Base-by-base conservation (phyloP, 2,329 filamentous ascomycete species). In the Diaporthe destruens region DNA sequence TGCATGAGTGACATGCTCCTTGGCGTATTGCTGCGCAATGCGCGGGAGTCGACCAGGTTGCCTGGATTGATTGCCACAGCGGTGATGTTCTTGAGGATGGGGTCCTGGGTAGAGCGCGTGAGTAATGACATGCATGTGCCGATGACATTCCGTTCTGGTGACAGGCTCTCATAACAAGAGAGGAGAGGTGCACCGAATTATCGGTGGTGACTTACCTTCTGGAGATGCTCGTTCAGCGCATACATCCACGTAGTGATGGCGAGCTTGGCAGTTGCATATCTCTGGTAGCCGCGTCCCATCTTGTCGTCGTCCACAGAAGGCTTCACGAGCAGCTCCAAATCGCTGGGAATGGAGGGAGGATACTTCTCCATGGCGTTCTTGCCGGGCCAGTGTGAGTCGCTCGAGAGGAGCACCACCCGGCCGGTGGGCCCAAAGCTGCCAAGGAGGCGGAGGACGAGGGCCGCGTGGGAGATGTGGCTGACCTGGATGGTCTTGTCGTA, bases 401-500 rank as follows among this genome's bases (percentile, higher is more conserved):
- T 34, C 14, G 53, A 55, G 7, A 55, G 29, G 53, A 55, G 53
- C 4, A 55, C 53, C 7, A 34, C 53, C 7, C 53, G 53, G 6
- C 53, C 53, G 16, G 53, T n/a, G 29, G 53, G 53, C 29, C 18
- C 53, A 34, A 55, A 55, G 16, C 53, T 34, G 29, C 53, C 53
- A 2, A 55, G 53, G 34, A 55, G 53, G 53, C 53, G 53, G 53
- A 55, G 53, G 53, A 55, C 53, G 1, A 55, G 53, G 1, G 53
- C 53, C 53, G 53, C 2, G 74, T 80, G 63, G 78, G 81, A 49
- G 85, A 87, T 66, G 74, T 86, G 1, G 83, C 85, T 4, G 81
- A 84, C 20, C 75, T 87, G 53, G 53, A 55, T 34, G 6, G 53
- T 55, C 53, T 55, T 55, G 53, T 55, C 53, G 7, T 55, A 55